Evolutionary conservation across 1,284 basidiomycete species (phyloP).

Genomic region (Marasmius tenuissimus): DNA sequence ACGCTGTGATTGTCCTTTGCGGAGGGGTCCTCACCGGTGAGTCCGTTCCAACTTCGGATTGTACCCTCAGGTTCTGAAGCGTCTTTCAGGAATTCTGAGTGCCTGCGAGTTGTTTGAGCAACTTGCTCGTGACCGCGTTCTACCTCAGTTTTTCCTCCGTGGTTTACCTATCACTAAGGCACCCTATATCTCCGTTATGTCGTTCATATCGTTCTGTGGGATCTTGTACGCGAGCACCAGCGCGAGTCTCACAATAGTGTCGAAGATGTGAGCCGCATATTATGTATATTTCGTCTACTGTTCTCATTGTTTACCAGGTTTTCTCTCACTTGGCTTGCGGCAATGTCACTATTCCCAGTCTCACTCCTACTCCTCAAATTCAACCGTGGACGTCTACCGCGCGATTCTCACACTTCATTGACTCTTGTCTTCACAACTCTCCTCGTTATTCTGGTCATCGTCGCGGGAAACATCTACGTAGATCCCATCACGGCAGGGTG

Average conservation of each 20-base stretch:
- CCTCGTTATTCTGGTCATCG: conserved; percentile 43
- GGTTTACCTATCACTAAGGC: conserved; percentile 51
- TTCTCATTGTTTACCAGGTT: conserved; percentile 36
- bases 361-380: conserved; percentile 62
- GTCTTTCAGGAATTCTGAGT: conserved; percentile 48
- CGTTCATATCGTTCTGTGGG: conserved; percentile 50
- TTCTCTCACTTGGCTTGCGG: conserved; percentile 61
- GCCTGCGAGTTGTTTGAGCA: conserved; percentile 60
- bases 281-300: not conserved
- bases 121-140: conserved; percentile 55
- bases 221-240: conserved; percentile 60
- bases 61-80: conserved; percentile 1
- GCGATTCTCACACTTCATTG: conserved; percentile 40
- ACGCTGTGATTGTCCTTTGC: conserved; percentile 65
- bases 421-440: conserved; percentile 40
- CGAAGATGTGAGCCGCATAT: conserved; percentile 47
- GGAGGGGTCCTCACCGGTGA: conserved; percentile 69
- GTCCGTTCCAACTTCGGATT: not conserved
- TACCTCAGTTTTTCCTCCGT: conserved; percentile 54
- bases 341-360: conserved; percentile 65
- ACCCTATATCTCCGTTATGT: conserved; percentile 51
- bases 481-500: conserved; percentile 56
- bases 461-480: conserved; percentile 61
- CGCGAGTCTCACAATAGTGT: conserved; percentile 51
- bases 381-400: conserved; percentile 58